Evolutionary conservation across 768 basidiomycete genomes (phyloP).

Genomic region (Cyclocybe cylindracea): DNA sequence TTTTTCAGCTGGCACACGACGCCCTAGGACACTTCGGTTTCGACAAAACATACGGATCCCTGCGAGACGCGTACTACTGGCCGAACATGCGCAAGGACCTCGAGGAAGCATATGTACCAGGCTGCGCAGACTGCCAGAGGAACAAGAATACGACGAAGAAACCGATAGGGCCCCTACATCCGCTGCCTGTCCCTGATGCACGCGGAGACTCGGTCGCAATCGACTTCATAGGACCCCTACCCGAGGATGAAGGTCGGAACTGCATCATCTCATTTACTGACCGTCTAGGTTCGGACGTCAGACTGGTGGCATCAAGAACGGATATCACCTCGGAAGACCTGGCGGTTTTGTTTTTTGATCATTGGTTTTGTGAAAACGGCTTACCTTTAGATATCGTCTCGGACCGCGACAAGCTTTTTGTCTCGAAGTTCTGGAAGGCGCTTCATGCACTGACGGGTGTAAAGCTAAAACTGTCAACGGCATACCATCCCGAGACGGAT

Average conservation of each 20-base stretch:
- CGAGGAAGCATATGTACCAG: not conserved
- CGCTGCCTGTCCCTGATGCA: slow-evolving; percentile 19
- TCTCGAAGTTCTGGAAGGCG: slow-evolving; percentile 29
- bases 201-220: slow-evolving; percentile 25
- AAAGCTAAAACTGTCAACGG: slow-evolving; percentile 30
- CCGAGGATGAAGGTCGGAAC: slow-evolving; percentile 25
- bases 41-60: not conserved
- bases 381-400: slow-evolving; percentile 31
- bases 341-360: slow-evolving; percentile 24
- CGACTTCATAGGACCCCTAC: slow-evolving; percentile 33
- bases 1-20: slow-evolving; percentile 9
- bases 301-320: slow-evolving; percentile 5
- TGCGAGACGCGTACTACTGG: not conserved
- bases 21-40: slow-evolving; percentile 7
- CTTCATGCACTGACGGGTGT: slow-evolving; percentile 28
- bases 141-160: slow-evolving; percentile 25
- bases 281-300: slow-evolving; percentile 21
- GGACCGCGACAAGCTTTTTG: slow-evolving; percentile 28
- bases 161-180: slow-evolving; percentile 23
- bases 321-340: slow-evolving; percentile 16
- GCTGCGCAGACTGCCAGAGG: slow-evolving; percentile 26
- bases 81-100: not conserved
- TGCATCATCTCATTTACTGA: slow-evolving; percentile 24
- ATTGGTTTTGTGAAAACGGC: slow-evolving; percentile 37
- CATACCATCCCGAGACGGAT: slow-evolving; percentile 41